Conservation (phyloP, 2,329 filamentous ascomycete species). For the Neophaeococcomyces aloes region DNA sequence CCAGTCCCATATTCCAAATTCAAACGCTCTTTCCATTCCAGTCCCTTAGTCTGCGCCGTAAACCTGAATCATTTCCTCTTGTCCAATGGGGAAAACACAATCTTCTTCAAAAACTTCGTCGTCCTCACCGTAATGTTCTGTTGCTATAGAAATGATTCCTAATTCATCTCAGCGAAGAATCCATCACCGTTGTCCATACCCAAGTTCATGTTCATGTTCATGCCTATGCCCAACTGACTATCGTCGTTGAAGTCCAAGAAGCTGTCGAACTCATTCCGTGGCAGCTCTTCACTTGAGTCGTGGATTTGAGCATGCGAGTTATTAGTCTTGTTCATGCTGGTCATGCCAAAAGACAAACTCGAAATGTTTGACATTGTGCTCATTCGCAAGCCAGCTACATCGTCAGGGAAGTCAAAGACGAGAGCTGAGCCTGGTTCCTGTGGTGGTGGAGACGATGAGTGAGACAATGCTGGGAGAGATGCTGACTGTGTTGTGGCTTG, state of each 20-base stretch:
- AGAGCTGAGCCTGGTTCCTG: slow-evolving; percentile 4
- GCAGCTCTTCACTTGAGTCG: slow-evolving; percentile 12
- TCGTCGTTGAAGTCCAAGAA: slow-evolving; percentile 20
- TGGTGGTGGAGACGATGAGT: slow-evolving; percentile 7
- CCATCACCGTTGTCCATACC: slow-evolving; percentile 16
- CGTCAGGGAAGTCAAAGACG: slow-evolving; percentile 3
- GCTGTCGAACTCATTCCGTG: slow-evolving; percentile 21
- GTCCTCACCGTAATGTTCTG: no score
- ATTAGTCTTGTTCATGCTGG: slow-evolving; percentile 7
- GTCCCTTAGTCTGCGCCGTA: no score
- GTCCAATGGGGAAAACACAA: no score
- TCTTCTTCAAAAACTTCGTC: no score
- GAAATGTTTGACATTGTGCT: slow-evolving; percentile 4
- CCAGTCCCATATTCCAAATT: no score
- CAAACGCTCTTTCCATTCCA: no score
- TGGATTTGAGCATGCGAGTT: slow-evolving; percentile 7
- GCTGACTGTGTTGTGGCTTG: slow-evolving; percentile 1
- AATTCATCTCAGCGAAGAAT: slow-evolving; percentile 12
- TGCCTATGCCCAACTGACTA: background rate
- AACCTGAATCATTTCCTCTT: no score
- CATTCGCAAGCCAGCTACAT: background rate
- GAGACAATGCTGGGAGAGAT: slow-evolving; percentile 4
- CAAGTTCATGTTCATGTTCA: slow-evolving; percentile 15
- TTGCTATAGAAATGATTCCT: no score
- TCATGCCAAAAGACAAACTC: slow-evolving; percentile 7